Evolutionary conservation across 805 yeast species (phyloP).

Genomic region (Candida coquimbonensis): DNA sequence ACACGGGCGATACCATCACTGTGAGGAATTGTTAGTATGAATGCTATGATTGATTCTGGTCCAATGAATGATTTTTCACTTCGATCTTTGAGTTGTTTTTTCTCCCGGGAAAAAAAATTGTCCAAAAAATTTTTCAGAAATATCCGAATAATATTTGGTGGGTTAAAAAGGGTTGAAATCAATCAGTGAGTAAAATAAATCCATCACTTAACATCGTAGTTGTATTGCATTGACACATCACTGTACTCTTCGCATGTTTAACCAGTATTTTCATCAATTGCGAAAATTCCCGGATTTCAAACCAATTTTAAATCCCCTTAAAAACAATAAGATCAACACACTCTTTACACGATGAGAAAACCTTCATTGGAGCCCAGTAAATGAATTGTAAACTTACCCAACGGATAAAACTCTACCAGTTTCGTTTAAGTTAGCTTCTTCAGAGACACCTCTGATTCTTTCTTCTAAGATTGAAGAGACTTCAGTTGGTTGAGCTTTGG

Average conservation of each 20-base stretch:
- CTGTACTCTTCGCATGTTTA: too few relatives aligned
- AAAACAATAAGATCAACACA: not conserved
- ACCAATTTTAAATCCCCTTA: not conserved
- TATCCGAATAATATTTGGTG: too few relatives aligned
- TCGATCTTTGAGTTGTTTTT: not conserved
- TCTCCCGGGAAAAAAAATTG: not conserved
- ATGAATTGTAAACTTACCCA: slow-evolving; percentile 52
- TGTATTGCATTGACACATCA: too few relatives aligned
- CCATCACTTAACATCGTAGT: too few relatives aligned
- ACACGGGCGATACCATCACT: slow-evolving; percentile 99
- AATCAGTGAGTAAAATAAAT: too few relatives aligned
- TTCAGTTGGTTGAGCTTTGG: slow-evolving; percentile 98
- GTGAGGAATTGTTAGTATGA: slow-evolving; percentile 31
- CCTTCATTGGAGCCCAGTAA: not conserved
- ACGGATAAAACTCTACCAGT: slow-evolving; percentile 99
- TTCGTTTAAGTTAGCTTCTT: slow-evolving; percentile 95
- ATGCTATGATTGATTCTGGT: not conserved
- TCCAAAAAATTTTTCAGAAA: not conserved
- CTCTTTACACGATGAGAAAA: not conserved
- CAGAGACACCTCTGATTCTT: slow-evolving; percentile 98
- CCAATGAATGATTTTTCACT: not conserved
- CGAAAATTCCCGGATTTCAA: not conserved
- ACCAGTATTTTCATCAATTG: too few relatives aligned
- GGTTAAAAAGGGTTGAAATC: too few relatives aligned
- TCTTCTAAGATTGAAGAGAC: slow-evolving; percentile 98